phyloP scores from a whole-genome alignment of 805 yeast species.

The Saturnispora hagleri region DNA sequence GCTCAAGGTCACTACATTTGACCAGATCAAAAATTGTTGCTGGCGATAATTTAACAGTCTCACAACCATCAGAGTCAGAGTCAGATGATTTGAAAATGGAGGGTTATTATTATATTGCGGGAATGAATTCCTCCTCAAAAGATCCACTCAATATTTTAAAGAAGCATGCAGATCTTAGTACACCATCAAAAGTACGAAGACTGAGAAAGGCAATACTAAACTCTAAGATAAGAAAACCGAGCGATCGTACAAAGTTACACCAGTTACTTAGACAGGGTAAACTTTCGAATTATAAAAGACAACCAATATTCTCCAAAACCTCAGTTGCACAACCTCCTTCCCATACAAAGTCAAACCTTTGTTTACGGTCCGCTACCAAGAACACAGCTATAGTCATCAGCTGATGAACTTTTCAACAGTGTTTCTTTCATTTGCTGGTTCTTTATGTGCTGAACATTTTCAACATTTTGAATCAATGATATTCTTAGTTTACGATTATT shows the following conservation, averaged over 20 bases:
- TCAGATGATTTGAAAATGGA: conserved; percentile 5
- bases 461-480: too few relatives aligned
- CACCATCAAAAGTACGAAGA: conserved; percentile 22
- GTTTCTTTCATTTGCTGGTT: too few relatives aligned
- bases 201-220: conserved; percentile 17
- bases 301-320: neutral
- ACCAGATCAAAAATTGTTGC: neutral
- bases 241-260: conserved; percentile 2
- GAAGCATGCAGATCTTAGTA: conserved; percentile 12
- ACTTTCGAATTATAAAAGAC: neutral
- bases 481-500: too few relatives aligned
- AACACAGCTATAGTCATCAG: neutral
- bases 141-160: conserved; percentile 9
- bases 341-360: neutral
- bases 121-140: neutral
- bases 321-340: neutral
- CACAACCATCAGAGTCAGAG: neutral
- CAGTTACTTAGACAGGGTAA: neutral
- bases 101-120: neutral
- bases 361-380: neutral
- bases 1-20: neutral
- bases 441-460: too few relatives aligned
- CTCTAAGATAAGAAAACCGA: neutral
- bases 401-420: neutral
- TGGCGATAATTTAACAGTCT: neutral